Percentiles rank a stretch among this genome's conserved stretches.
Evolutionary conservation across 805 yeast genomes (phyloP).

Genomic region (Pichia kluyveri): DNA sequence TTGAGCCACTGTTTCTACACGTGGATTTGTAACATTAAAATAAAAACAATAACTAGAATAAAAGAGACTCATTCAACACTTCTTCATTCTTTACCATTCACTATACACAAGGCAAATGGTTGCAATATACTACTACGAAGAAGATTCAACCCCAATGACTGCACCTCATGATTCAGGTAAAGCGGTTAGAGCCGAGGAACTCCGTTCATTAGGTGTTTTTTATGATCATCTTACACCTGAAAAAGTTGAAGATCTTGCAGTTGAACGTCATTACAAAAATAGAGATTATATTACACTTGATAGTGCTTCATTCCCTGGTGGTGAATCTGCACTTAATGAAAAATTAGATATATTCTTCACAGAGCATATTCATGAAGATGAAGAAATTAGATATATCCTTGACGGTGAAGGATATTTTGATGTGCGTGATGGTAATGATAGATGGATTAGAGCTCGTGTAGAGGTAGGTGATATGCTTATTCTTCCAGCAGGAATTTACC

Average conservation of each 20-base stretch:
- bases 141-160: slow-evolving; percentile 43
- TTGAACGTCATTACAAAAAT: slow-evolving; percentile 65
- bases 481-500: slow-evolving; percentile 90
- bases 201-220: slow-evolving; percentile 58
- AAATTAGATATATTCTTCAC: slow-evolving; percentile 65
- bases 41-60: too few relatives aligned
- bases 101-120: slow-evolving; percentile 5
- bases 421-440: slow-evolving; percentile 49
- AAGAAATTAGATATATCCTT: slow-evolving; percentile 82
- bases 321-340: slow-evolving; percentile 46
- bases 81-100: too few relatives aligned
- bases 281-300: slow-evolving; percentile 63
- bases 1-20: too few relatives aligned
- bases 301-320: slow-evolving; percentile 51
- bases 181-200: slow-evolving; percentile 38
- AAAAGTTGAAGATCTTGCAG: slow-evolving; percentile 59
- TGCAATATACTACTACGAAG: slow-evolving; percentile 53
- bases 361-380: slow-evolving; percentile 95
- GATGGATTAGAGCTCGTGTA: slow-evolving; percentile 73
- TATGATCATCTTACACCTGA: slow-evolving; percentile 45
- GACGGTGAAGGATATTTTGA: slow-evolving; percentile 93
- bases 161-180: slow-evolving; percentile 66
- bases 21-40: too few relatives aligned
- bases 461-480: slow-evolving; percentile 57
- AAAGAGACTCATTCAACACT: too few relatives aligned